A percentile compares a stretch with the other conserved stretches of the same genome.
phyloP scores from a whole-genome alignment of 2,329 filamentous ascomycete species.

The Aspergillus nomiae region DNA sequence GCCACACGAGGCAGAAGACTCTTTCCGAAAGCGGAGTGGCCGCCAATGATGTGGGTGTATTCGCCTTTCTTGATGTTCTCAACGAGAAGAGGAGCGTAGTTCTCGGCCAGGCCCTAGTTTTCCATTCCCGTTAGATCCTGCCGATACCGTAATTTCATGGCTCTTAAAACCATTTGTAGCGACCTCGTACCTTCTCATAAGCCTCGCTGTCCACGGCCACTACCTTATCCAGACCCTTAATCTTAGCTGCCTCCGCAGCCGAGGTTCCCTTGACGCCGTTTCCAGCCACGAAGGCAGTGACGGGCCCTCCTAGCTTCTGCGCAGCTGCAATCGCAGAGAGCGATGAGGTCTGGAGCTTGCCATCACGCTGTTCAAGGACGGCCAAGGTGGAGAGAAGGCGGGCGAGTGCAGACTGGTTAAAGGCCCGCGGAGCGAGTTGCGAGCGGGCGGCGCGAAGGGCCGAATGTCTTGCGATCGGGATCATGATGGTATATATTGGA shows the following conservation, averaged over 20 bases:
- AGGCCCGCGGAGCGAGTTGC: constrained; percentile 45
- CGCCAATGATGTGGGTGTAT: constrained; percentile 87
- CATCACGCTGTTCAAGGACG: constrained; percentile 88
- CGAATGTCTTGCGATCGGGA: constrained; percentile 41
- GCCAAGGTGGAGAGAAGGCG: constrained; percentile 85
- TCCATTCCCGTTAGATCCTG: background rate
- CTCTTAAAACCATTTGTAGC: background rate
- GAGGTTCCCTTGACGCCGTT: constrained; percentile 68
- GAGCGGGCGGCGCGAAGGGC: constrained; percentile 47
- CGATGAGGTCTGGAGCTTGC: constrained; percentile 79
- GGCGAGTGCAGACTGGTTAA: constrained; percentile 58
- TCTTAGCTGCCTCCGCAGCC: constrained; percentile 83
- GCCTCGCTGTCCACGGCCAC: constrained; percentile 83
- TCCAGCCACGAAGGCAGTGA: constrained; percentile 88
- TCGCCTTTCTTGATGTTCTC: constrained; percentile 97
- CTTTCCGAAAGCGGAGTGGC: constrained; percentile 96
- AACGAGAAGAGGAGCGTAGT: constrained; percentile 86
- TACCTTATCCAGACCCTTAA: constrained; percentile 88
- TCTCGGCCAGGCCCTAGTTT: constrained; percentile 84
- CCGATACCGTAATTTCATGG: background rate
- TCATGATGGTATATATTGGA: constrained; percentile 25
- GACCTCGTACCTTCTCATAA: constrained; percentile 76
- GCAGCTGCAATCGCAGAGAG: constrained; percentile 85
- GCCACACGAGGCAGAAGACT: constrained; percentile 88
- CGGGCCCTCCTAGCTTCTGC: constrained; percentile 77